Conservation (phyloP, 306 rosid genomes). For the Gynostemma pentaphyllum region DNA sequence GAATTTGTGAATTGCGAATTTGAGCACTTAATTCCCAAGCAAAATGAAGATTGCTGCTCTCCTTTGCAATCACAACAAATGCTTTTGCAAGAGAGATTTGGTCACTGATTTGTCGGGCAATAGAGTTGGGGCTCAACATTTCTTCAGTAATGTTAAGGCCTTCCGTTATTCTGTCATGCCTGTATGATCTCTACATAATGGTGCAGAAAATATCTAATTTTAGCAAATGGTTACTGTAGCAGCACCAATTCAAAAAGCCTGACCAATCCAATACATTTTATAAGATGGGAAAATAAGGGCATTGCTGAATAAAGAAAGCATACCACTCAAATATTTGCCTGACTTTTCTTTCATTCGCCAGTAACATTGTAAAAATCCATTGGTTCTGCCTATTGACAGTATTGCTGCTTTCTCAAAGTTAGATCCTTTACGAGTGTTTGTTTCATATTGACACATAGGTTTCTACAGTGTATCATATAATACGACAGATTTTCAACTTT, state of each 20-base stretch:
- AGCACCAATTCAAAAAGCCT: background rate
- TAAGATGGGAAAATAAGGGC: background rate
- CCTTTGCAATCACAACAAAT: conserved; percentile 62
- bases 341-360: no score
- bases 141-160: conserved; percentile 66
- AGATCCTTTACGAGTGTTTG: no score
- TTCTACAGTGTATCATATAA: no score
- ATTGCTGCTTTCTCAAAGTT: no score
- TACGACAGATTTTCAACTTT: no score
- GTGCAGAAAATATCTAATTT: background rate
- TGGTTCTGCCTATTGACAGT: no score
- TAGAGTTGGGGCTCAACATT: conserved; percentile 47
- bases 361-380: no score
- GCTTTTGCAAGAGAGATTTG: conserved; percentile 74
- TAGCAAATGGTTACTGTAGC: background rate
- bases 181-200: conserved; percentile 38
- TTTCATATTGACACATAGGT: no score
- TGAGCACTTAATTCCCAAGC: conserved; percentile 86
- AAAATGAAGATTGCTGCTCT: conserved; percentile 63
- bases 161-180: conserved; percentile 49
- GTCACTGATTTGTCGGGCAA: conserved; percentile 52
- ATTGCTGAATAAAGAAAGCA: background rate
- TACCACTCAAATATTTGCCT: background rate
- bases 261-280: background rate
- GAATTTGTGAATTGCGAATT: conserved; percentile 55